Evolutionary conservation across 805 yeast genomes (phyloP).

Genomic region (Kluyveromyces siamensis): DNA sequence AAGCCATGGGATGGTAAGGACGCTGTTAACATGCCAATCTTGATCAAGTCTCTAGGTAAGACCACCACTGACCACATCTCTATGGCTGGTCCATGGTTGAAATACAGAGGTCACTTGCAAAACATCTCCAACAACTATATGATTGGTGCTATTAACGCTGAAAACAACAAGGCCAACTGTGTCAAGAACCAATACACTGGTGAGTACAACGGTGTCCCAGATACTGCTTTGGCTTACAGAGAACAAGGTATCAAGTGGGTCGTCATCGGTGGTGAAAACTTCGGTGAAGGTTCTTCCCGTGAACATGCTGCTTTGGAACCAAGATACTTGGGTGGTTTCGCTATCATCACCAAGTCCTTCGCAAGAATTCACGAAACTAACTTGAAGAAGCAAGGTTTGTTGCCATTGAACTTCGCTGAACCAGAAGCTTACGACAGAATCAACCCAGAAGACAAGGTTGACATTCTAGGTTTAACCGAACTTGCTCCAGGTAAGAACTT

Average conservation of each 20-base stretch:
- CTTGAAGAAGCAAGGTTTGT: constrained; percentile 98
- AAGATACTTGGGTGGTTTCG: constrained; percentile 97
- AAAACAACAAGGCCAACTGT: constrained; percentile 88
- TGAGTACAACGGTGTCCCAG: constrained; percentile 91
- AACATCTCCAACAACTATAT: constrained; percentile 98
- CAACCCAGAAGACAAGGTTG: constrained; percentile 82
- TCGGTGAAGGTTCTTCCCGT: constrained; percentile 99
- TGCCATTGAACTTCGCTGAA: constrained; percentile 90
- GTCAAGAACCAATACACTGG: constrained; percentile 89
- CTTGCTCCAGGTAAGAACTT: constrained; percentile 91
- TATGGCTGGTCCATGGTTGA: constrained; percentile 99
- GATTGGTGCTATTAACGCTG: constrained; percentile 98
- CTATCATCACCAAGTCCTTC: constrained; percentile 94
- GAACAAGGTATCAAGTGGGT: constrained; percentile 91
- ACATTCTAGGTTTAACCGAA: constrained; percentile 72
- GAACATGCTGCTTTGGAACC: constrained; percentile 99
- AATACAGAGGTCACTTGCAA: constrained; percentile 99
- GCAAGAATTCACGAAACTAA: constrained; percentile 99
- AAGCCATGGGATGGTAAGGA: constrained; percentile 96
- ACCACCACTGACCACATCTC: constrained; percentile 99
- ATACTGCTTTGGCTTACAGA: constrained; percentile 91
- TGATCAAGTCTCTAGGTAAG: constrained; percentile 94
- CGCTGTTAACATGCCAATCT: constrained; percentile 78
- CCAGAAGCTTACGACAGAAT: constrained; percentile 90
- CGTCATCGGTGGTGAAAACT: constrained; percentile 96